Percentiles rank a stretch among this genome's conserved stretches.
Conservation (phyloP, 1,284 basidiomycete species). For the Cryptococcus sp. region DNA sequence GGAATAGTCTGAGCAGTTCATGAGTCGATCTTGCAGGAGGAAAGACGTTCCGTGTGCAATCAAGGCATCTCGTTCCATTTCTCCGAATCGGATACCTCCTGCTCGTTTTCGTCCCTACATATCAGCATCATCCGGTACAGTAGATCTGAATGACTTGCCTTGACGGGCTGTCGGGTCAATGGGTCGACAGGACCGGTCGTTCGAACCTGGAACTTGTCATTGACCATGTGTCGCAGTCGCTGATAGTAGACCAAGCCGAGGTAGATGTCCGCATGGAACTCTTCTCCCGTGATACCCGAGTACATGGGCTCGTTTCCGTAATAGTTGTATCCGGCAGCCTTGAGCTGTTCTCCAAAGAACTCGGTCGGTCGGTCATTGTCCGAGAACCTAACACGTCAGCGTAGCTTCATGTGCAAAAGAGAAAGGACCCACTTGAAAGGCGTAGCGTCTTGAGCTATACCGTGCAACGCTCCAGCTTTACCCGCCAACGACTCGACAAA, state of each 20-base stretch:
- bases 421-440: constrained; percentile 72
- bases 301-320: constrained; percentile 99
- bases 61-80: constrained; percentile 99
- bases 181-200: constrained; percentile 96
- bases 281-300: constrained; percentile 96
- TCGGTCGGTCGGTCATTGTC: constrained; percentile 94
- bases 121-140: neutral
- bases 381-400: constrained; percentile 62
- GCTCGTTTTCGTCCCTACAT: constrained; percentile 89
- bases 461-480: constrained; percentile 97
- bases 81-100: constrained; percentile 98
- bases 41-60: constrained; percentile 98
- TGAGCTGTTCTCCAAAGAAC: constrained; percentile 94
- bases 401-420: constrained; percentile 5
- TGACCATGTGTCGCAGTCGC: constrained; percentile 96
- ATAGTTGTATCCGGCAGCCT: constrained; percentile 94
- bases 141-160: constrained; percentile 54
- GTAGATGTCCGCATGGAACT: constrained; percentile 98
- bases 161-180: constrained; percentile 93
- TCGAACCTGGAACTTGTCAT: constrained; percentile 99
- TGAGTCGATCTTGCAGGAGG: constrained; percentile 93
- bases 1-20: constrained; percentile 99
- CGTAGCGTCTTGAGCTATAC: constrained; percentile 94
- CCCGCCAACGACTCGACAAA: constrained; percentile 98
- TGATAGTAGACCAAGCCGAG: constrained; percentile 98